Conservation (phyloP, 176 grass and related monocot genomes). For the Luzula sylvatica region DNA sequence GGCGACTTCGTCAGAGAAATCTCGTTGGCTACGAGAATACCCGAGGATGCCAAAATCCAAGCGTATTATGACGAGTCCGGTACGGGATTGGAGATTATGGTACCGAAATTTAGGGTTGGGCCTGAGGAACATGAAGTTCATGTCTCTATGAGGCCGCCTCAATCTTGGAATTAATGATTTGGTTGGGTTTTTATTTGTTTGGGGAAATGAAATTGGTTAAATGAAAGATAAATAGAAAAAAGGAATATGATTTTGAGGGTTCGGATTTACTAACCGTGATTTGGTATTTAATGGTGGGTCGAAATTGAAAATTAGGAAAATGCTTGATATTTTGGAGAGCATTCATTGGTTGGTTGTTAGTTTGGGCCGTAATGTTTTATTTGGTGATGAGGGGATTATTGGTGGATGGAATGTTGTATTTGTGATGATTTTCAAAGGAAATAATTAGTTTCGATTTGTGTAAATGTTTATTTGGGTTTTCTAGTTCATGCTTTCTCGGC, state of each 20-base stretch:
- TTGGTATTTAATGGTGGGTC: constrained; percentile 12
- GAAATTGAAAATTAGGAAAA: constrained; percentile 20
- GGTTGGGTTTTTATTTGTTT: constrained; percentile 12
- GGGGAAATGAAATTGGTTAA: constrained; percentile 14
- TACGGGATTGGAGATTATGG: constrained; percentile 75
- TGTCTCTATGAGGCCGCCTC: constrained; percentile 75
- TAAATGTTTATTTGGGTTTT: constrained; percentile 5
- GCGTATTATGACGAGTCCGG: constrained; percentile 77
- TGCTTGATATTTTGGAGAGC: constrained; percentile 26
- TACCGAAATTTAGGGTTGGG: constrained; percentile 69
- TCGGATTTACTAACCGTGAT: constrained; percentile 11
- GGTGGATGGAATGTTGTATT: constrained; percentile 6
- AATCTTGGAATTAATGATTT: constrained; percentile 48
- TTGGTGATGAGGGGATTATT: constrained; percentile 6
- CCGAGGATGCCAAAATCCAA: constrained; percentile 76
- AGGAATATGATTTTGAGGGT: no score
- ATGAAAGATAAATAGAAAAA: no score
- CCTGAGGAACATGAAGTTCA: constrained; percentile 95
- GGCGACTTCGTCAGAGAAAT: constrained; percentile 91
- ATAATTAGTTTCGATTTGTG: constrained; percentile 9
- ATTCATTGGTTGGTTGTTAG: constrained; percentile 18
- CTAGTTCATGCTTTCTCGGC: neutral
- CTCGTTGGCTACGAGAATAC: constrained; percentile 61
- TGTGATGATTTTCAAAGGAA: constrained; percentile 4
- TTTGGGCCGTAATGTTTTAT: constrained; percentile 15